Evolutionary conservation across 352 stramenopile species (phyloP), one percentile per base, ranked within the genome.

Genomic region (Aphanomyces euteiches): DNA sequence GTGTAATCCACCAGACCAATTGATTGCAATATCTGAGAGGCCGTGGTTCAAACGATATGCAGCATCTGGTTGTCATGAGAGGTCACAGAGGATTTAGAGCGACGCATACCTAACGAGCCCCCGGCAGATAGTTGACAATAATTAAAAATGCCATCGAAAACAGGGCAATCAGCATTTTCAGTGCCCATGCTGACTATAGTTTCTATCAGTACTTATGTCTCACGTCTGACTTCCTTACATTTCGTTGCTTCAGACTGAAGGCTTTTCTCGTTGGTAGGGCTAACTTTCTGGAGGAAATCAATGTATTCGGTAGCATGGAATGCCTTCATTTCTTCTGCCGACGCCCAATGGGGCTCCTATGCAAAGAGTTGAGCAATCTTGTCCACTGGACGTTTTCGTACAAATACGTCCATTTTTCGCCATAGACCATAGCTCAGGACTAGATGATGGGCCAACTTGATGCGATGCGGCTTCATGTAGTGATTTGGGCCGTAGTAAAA

Each of bases 351-450:
- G 1, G 50, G 50, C 36, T 50, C 43, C 43, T 99, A 78, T 99
- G 97, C 21, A 97, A 97, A 21, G 97, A 99, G 64, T 99, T 97
- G 12, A 97, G 89, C 4, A 28, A 28, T 28, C 28, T 2, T 28
- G 28, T 28, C 2, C 28, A 28, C 28, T 28, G 28, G 28, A 28
- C 0, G 28, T 28, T 28, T 28, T 28, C 88, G 74, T 88, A 96
- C 88, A 58, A 98, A 99, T 67, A 99, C 95, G 78, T 99, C 95
- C 97, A 99, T 99, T 84, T 98, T 89, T 78, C 97, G 96, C 77
- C 98, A 99, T 34, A 99, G 84, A 19, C 96, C 96, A 79, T 99
- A 99, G 78, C 98, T 99, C n/a, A 98, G 95, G 65, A 99, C 97
- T 70, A 99, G 89, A 80, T 99, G 98, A 85, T 99, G 97, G 47